These are phyloP conservation scores for Ceratocystis cubensis DNA, from an alignment of 2,329 filamentous ascomycete species.

Conservation along the genomic window DNA sequence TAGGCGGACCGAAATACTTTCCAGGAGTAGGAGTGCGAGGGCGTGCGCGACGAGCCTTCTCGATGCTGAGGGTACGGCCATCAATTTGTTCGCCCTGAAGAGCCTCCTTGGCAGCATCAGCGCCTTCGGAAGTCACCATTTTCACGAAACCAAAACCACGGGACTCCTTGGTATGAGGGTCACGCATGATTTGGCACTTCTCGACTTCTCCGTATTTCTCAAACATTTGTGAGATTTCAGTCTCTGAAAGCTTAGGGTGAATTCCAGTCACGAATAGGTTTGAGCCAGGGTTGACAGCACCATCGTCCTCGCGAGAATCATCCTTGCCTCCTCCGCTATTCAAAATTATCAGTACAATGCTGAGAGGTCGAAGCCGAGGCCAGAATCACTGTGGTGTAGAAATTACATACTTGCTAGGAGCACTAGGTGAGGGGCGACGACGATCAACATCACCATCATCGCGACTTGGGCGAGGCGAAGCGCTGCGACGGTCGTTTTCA, in stretches of 20 bases:
- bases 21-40: slow-evolving; percentile 93
- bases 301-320: slow-evolving; percentile 52
- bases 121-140: slow-evolving; percentile 90
- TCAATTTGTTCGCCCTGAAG: slow-evolving; percentile 92
- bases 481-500: slow-evolving; percentile 53
- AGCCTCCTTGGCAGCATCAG: slow-evolving; percentile 91
- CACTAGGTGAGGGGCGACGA: slow-evolving; percentile 47
- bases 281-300: slow-evolving; percentile 80
- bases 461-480: slow-evolving; percentile 48
- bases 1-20: slow-evolving; percentile 98
- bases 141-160: slow-evolving; percentile 99
- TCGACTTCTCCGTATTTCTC: slow-evolving; percentile 98
- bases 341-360: slow-evolving; percentile 11
- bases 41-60: slow-evolving; percentile 91
- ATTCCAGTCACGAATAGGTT: slow-evolving; percentile 99
- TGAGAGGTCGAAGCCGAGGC: neutral
- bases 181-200: slow-evolving; percentile 99
- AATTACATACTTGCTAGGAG: slow-evolving; percentile 42
- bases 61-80: slow-evolving; percentile 90
- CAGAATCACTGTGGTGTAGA: neutral
- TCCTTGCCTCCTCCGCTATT: slow-evolving; percentile 38
- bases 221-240: slow-evolving; percentile 86
- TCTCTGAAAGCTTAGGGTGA: slow-evolving; percentile 78
- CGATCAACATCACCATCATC: slow-evolving; percentile 48
- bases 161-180: slow-evolving; percentile 96